phyloP scores from a whole-genome alignment of 1,139 yeast species.

The Saccharomyces hybrid region DNA sequence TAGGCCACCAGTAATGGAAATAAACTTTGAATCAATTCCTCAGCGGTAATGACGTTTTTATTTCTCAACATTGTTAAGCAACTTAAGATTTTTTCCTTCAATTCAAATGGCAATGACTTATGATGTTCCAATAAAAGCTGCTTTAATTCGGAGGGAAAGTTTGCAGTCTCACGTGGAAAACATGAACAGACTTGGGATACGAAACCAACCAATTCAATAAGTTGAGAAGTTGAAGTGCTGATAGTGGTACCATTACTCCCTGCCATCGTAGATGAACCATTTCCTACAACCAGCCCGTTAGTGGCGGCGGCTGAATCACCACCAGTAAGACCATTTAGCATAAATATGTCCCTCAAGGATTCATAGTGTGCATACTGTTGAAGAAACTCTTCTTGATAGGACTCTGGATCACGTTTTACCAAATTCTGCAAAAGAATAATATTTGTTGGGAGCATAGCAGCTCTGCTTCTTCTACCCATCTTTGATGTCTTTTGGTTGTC shows the following conservation, averaged over 20 bases:
- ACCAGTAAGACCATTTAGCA: slow-evolving; percentile 33
- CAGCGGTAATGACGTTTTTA: slow-evolving; percentile 71
- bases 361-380: slow-evolving; percentile 92
- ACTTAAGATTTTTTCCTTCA: slow-evolving; percentile 86
- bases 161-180: slow-evolving; percentile 80
- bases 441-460: slow-evolving; percentile 85
- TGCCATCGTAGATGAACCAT: slow-evolving; percentile 15
- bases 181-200: slow-evolving; percentile 87
- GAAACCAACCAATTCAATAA: slow-evolving; percentile 80
- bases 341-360: slow-evolving; percentile 78
- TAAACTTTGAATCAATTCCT: slow-evolving; percentile 70
- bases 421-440: slow-evolving; percentile 85
- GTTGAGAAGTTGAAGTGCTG: slow-evolving; percentile 58
- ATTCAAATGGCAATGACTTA: slow-evolving; percentile 70
- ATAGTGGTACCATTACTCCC: slow-evolving; percentile 11
- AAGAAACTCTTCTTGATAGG: slow-evolving; percentile 86
- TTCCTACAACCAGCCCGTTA: slow-evolving; percentile 16
- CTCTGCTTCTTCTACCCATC: slow-evolving; percentile 86
- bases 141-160: slow-evolving; percentile 75
- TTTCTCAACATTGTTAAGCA: slow-evolving; percentile 85
- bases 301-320: slow-evolving; percentile 9
- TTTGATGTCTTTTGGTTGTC: slow-evolving; percentile 3
- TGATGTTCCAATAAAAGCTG: slow-evolving; percentile 65
- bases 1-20: slow-evolving; percentile 68
- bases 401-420: slow-evolving; percentile 87